A percentile compares a stretch with the other conserved stretches of the same genome.
These are phyloP conservation scores for Laetiporus sulphureus DNA, from an alignment of 1,284 basidiomycete species.

Conservation along the genomic window DNA sequence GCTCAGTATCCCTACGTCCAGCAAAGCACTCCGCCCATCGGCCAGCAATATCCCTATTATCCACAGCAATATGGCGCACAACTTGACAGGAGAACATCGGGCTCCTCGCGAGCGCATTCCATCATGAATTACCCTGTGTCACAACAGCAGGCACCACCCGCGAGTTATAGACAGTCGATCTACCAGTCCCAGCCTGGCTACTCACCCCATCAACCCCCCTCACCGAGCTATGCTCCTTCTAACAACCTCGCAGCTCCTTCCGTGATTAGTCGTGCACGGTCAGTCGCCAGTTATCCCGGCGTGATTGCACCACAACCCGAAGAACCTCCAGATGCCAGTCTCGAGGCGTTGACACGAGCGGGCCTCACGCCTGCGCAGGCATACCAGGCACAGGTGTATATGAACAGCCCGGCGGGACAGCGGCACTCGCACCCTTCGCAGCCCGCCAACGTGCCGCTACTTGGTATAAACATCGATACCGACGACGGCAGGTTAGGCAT, in stretches of 20 bases:
- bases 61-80: constrained; percentile 21
- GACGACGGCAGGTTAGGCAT: constrained; percentile 46
- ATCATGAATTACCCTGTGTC: constrained; percentile 13
- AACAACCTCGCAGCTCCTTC: constrained; percentile 33
- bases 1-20: constrained; percentile 26
- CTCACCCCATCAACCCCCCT: constrained; percentile 23
- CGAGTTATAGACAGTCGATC: constrained; percentile 19
- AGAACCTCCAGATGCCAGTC: constrained; percentile 45
- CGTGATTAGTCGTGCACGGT: constrained; percentile 39
- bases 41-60: constrained; percentile 26
- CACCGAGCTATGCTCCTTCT: constrained; percentile 24
- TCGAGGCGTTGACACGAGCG: constrained; percentile 39
- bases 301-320: constrained; percentile 44
- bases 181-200: constrained; percentile 18
- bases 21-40: constrained; percentile 19
- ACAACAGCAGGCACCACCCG: constrained; percentile 15
- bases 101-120: constrained; percentile 19
- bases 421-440: constrained; percentile 10
- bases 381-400: constrained; percentile 69
- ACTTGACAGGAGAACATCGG: constrained; percentile 23
- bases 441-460: constrained; percentile 27
- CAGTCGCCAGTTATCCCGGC: constrained; percentile 43
- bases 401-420: constrained; percentile 28
- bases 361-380: constrained; percentile 72
- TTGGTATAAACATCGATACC: constrained; percentile 47